These are phyloP conservation scores for Maudiozyma humilis DNA, from an alignment of 1,139 yeast species.

Conservation along the genomic window DNA sequence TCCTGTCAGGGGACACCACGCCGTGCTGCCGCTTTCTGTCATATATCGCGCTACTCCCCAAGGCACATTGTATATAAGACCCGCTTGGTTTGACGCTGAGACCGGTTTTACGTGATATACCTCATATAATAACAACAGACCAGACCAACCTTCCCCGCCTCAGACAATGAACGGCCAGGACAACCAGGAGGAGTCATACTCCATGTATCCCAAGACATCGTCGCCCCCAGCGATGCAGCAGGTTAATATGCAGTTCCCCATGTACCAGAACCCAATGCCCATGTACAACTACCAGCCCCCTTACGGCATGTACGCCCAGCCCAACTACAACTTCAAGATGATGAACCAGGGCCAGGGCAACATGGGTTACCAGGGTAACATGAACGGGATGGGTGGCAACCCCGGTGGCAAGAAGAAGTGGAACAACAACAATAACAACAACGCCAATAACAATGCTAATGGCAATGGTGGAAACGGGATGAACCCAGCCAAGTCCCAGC, in stretches of 20 bases:
- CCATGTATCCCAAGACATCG: conserved; percentile 30
- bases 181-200: conserved; percentile 27
- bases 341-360: conserved; percentile 24
- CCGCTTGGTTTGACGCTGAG: too few relatives aligned
- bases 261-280: conserved; percentile 28
- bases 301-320: conserved; percentile 25
- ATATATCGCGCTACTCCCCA: too few relatives aligned
- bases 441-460: conserved; percentile 5
- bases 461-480: conserved; percentile 1
- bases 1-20: too few relatives aligned
- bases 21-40: too few relatives aligned
- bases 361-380: conserved; percentile 10
- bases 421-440: conserved; percentile 7
- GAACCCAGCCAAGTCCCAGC: conserved; percentile 12
- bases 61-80: too few relatives aligned
- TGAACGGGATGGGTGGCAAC: conserved; percentile 14
- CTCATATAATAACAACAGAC: too few relatives aligned
- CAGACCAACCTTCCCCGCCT: too few relatives aligned
- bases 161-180: conserved; percentile 12
- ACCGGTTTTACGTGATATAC: too few relatives aligned
- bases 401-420: conserved; percentile 17
- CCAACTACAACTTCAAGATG: conserved; percentile 26
- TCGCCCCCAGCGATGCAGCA: conserved; percentile 29
- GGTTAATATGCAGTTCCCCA: conserved; percentile 27
- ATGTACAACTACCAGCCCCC: conserved; percentile 27